Evolutionary conservation across 116 monocot genomes (phyloP), one percentile per base, ranked within the genome.

Genomic region (Dioscorea cayenensis): DNA sequence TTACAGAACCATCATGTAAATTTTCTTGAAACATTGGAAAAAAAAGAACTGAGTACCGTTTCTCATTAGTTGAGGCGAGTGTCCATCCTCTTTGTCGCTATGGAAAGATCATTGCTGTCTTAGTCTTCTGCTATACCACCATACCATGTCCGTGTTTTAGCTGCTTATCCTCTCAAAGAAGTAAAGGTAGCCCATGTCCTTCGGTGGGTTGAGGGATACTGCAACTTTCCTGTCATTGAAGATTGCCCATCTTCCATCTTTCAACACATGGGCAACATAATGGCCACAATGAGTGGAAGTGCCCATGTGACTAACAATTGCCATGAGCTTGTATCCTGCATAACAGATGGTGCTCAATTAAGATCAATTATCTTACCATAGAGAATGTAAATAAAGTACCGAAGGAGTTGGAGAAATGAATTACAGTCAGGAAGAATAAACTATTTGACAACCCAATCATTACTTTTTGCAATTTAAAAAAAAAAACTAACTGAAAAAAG

Each of bases 261-360:
- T 96, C 11, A 58, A 55, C 32, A 92, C 76, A 73, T 96, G 95
- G 4, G 95, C 95, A n/a, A 96, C 95, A 32, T 96, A 96, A 61
- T 96, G 95, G 27, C 95, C 95, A 51, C 92, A 96, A 38, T 92
- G 95, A 17, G 92, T 96, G 3, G 95, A 92, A 21, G 87, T 83
- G 28, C 95, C 95, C 5, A 96, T 92, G 75, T 96, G 95, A 81
- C 95, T 92, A 12, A 96, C 88, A 51, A 96, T 64, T 20, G 73
- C 95, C 80, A 84, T 78, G 6, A 96, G 86, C 76, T 70, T 90
- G 82, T 96, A 96, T 76, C 82, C 95, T 95, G 81, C 32, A 77
- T 55, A 55, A 0, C 5, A 55, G 19, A 16, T 12, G 55, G 55
- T 55, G 43, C 43, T 43, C 8, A 43, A 43, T 9, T 43, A 43